Percentiles rank a stretch among this genome's conserved stretches.
Conservation (phyloP, 2,329 filamentous ascomycete genomes). For the Epichloe bromicola region DNA sequence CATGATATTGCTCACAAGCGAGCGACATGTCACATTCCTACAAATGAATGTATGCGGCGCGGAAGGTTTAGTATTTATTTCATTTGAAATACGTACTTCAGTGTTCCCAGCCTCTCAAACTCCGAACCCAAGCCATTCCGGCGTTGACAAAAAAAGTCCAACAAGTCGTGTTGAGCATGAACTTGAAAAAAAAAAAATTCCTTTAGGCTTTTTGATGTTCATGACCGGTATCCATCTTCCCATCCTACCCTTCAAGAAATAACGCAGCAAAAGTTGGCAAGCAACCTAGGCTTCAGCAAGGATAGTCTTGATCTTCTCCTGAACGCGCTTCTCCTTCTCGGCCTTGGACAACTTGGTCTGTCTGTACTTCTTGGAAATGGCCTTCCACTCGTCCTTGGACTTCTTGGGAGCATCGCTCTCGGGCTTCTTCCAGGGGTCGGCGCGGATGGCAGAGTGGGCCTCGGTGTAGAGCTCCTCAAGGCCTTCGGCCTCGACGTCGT, state of each 20-base stretch:
- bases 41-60: neutral
- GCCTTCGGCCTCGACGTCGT: conserved; percentile 90
- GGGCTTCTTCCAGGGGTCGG: conserved; percentile 94
- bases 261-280: conserved; percentile 4
- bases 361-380: conserved; percentile 84
- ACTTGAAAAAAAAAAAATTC: neutral
- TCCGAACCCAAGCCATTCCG: conserved; percentile 22
- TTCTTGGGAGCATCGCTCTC: conserved; percentile 69
- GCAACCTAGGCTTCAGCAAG: conserved; percentile 34
- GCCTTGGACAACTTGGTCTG: conserved; percentile 65
- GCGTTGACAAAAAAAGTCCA: neutral
- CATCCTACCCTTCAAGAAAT: too few relatives aligned
- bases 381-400: conserved; percentile 95
- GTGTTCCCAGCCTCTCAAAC: conserved; percentile 28
- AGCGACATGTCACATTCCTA: neutral
- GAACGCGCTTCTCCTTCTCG: conserved; percentile 70
- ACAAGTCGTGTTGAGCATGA: neutral
- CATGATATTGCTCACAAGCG: neutral
- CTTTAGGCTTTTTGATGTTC: neutral
- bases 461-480: conserved; percentile 94
- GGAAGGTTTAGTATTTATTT: conserved; percentile 24
- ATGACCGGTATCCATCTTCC: neutral
- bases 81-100: conserved; percentile 21
- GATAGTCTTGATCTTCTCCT: conserved; percentile 83
- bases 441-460: conserved; percentile 92